A percentile compares a stretch with the other conserved stretches of the same genome.
Evolutionary conservation across 345 rosid genomes (phyloP).

Genomic region (Brassica rapa): DNA sequence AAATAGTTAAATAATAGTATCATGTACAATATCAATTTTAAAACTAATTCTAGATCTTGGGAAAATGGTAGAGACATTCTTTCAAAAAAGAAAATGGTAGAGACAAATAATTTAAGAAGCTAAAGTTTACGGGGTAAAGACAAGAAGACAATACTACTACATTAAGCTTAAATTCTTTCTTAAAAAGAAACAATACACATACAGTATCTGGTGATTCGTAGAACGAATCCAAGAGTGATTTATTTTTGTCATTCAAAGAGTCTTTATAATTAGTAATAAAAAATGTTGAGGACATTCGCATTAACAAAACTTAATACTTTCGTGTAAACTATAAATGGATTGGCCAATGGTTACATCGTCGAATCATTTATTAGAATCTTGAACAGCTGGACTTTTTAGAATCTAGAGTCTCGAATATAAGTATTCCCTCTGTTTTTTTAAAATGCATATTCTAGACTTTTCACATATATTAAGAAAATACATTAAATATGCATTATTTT

Average conservation of each 20-base stretch:
- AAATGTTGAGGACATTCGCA: slow-evolving; percentile 28
- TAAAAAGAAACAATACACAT: slow-evolving; percentile 18
- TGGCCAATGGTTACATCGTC: slow-evolving; percentile 33
- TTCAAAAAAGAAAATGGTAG: not conserved
- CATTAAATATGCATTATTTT: too few relatives aligned
- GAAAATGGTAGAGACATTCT: not conserved
- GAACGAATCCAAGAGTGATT: slow-evolving; percentile 6
- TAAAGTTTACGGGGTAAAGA: slow-evolving; percentile 1
- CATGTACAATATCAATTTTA: not conserved
- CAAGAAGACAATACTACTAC: slow-evolving; percentile 14
- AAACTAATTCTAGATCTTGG: not conserved
- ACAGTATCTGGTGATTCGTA: not conserved
- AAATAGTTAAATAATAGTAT: slow-evolving; percentile 1
- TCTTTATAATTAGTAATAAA: slow-evolving; percentile 20
- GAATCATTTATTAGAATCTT: not conserved
- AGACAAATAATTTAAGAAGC: not conserved
- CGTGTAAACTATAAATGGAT: slow-evolving; percentile 19
- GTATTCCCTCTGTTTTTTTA: too few relatives aligned
- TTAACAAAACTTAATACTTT: slow-evolving; percentile 16
- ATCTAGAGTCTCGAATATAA: slow-evolving; percentile 4
- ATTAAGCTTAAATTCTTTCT: slow-evolving; percentile 11
- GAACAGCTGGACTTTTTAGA: slow-evolving; percentile 28
- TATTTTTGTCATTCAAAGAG: slow-evolving; percentile 9
- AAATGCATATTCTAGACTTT: too few relatives aligned
- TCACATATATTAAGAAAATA: too few relatives aligned